Conservation (phyloP, 1,284 basidiomycete species). For the Puccinia sorghi region DNA sequence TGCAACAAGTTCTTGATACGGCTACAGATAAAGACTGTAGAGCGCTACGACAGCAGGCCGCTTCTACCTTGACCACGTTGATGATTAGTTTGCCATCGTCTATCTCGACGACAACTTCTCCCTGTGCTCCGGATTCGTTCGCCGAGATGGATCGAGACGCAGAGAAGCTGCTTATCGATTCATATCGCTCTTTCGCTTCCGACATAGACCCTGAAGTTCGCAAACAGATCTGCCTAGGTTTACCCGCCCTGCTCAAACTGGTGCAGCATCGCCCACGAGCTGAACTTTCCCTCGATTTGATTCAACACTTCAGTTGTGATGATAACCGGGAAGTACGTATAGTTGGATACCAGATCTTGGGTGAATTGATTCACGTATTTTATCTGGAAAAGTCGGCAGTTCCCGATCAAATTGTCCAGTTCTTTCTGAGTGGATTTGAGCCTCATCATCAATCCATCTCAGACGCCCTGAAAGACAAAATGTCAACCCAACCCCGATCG, state of each 20-base stretch:
- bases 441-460: slow-evolving; percentile 20
- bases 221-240: slow-evolving; percentile 37
- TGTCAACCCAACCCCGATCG: neutral
- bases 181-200: slow-evolving; percentile 13
- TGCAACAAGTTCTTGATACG: slow-evolving; percentile 17
- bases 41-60: slow-evolving; percentile 37
- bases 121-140: neutral
- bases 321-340: slow-evolving; percentile 29
- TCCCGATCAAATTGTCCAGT: slow-evolving; percentile 25
- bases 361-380: slow-evolving; percentile 46
- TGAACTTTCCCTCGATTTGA: slow-evolving; percentile 18
- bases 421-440: slow-evolving; percentile 34
- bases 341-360: slow-evolving; percentile 24
- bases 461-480: neutral
- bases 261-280: slow-evolving; percentile 10
- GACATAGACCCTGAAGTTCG: slow-evolving; percentile 31
- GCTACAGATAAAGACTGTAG: slow-evolving; percentile 8
- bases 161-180: slow-evolving; percentile 7
- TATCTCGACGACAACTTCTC: neutral
- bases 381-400: slow-evolving; percentile 25
- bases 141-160: slow-evolving; percentile 5
- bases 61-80: slow-evolving; percentile 21
- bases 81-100: slow-evolving; percentile 26
- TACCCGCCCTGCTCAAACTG: slow-evolving; percentile 27
- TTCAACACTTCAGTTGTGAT: slow-evolving; percentile 27